These are phyloP conservation scores for Penicillium rolfsii DNA, from an alignment of 2,329 filamentous ascomycete species.

Conservation along the genomic window DNA sequence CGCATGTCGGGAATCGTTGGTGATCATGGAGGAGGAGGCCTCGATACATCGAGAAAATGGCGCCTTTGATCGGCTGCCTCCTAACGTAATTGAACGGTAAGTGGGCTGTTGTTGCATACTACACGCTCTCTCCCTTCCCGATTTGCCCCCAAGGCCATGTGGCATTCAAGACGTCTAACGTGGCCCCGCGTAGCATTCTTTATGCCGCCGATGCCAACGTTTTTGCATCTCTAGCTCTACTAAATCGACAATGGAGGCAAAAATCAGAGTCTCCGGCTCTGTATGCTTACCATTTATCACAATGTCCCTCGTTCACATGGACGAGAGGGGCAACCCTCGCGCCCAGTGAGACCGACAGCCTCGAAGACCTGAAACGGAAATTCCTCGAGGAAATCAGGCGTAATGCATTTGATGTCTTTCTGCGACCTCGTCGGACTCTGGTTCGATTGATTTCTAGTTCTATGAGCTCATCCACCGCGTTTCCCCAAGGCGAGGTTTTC, in stretches of 20 bases:
- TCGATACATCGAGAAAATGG: slow-evolving; percentile 14
- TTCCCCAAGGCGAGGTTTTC: slow-evolving; percentile 81
- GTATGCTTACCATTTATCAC: slow-evolving; percentile 52
- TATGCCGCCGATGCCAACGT: slow-evolving; percentile 51
- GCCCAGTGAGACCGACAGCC: slow-evolving; percentile 48
- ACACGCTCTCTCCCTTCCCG: background rate
- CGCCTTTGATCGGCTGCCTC: slow-evolving; percentile 28
- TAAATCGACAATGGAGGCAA: slow-evolving; percentile 51
- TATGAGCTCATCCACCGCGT: slow-evolving; percentile 77
- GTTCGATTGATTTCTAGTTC: slow-evolving; percentile 82
- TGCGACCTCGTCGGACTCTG: slow-evolving; percentile 70
- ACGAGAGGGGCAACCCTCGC: slow-evolving; percentile 39
- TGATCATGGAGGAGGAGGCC: slow-evolving; percentile 32
- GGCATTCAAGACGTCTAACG: slow-evolving; percentile 25
- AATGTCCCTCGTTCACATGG: slow-evolving; percentile 48
- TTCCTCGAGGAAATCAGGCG: slow-evolving; percentile 74
- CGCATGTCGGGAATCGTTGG: slow-evolving; percentile 25
- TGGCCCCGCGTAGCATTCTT: slow-evolving; percentile 45
- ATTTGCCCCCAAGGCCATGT: background rate
- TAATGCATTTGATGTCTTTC: slow-evolving; percentile 75
- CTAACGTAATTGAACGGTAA: slow-evolving; percentile 30
- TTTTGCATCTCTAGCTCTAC: slow-evolving; percentile 51
- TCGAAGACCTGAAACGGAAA: slow-evolving; percentile 64
- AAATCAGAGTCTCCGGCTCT: slow-evolving; percentile 48
- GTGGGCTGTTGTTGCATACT: slow-evolving; percentile 1